Conservation (phyloP, 176 grass and related monocot species). For the Elaeis guineensis region DNA sequence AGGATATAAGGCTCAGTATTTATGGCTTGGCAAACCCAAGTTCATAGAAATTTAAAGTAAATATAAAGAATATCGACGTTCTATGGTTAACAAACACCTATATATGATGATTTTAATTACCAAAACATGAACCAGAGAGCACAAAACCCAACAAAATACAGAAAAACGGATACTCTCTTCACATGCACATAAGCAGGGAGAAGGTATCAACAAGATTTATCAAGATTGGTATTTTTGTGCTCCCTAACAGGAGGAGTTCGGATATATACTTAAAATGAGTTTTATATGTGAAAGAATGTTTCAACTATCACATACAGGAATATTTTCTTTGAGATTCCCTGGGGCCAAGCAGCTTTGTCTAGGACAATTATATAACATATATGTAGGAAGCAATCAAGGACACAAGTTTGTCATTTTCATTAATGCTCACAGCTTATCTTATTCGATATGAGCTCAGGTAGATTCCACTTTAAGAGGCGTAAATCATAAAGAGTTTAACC, state of each 20-base stretch:
- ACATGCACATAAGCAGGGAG: background rate
- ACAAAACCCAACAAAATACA: background rate
- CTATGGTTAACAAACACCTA: too few relatives aligned
- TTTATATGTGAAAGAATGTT: too few relatives aligned
- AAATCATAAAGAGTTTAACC: too few relatives aligned
- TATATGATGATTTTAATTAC: too few relatives aligned
- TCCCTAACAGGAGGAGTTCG: background rate
- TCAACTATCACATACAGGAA: too few relatives aligned
- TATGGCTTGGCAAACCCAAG: too few relatives aligned
- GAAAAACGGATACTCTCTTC: background rate
- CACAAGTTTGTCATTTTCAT: constrained; percentile 2
- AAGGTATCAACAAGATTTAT: constrained; percentile 6
- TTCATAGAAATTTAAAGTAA: too few relatives aligned
- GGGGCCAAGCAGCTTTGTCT: constrained; percentile 25
- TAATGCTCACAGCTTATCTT: background rate
- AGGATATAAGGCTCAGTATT: too few relatives aligned
- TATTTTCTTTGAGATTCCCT: constrained; percentile 6
- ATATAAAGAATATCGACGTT: too few relatives aligned
- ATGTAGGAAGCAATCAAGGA: background rate
- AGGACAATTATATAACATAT: constrained; percentile 11
- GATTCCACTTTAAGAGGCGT: background rate
- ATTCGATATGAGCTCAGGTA: background rate
- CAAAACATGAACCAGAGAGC: too few relatives aligned
- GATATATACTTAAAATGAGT: background rate
- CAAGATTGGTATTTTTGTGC: background rate